These are phyloP conservation scores for Cucumis hystrix DNA, from an alignment of 306 rosid species.

Conservation along the genomic window DNA sequence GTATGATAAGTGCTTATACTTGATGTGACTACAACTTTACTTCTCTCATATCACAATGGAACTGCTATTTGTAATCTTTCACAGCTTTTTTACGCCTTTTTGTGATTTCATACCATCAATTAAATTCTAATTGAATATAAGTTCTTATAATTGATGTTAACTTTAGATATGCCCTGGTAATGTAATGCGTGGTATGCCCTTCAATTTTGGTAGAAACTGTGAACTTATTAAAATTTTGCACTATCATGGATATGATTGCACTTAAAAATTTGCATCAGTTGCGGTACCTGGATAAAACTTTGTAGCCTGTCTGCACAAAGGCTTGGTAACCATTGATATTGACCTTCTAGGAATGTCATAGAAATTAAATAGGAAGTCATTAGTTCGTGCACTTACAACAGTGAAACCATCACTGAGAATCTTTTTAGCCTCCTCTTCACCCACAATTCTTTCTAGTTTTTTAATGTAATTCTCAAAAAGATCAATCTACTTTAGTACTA, in stretches of 20 bases:
- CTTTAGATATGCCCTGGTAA: neutral
- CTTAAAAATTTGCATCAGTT: neutral
- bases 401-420: conserved; percentile 23
- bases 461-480: conserved; percentile 30
- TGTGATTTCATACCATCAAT: too few species aligned
- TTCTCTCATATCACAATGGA: too few species aligned
- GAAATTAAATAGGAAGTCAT: conserved; percentile 43
- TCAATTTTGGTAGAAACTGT: neutral
- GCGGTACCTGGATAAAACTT: conserved; percentile 12
- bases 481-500: conserved; percentile 33
- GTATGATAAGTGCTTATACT: neutral
- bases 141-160: neutral
- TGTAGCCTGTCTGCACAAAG: too few species aligned
- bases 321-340: too few species aligned
- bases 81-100: too few species aligned
- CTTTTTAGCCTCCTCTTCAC: conserved; percentile 22
- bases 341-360: conserved; percentile 22
- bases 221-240: neutral
- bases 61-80: too few species aligned
- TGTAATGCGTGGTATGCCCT: neutral
- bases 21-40: too few species aligned
- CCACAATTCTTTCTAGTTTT: conserved; percentile 26
- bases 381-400: conserved; percentile 41
- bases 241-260: neutral
- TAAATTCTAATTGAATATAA: neutral